Evolutionary conservation across 331 rosid genomes (phyloP), one percentile per base, ranked within the genome.

Genomic region (Saraca asoca): DNA sequence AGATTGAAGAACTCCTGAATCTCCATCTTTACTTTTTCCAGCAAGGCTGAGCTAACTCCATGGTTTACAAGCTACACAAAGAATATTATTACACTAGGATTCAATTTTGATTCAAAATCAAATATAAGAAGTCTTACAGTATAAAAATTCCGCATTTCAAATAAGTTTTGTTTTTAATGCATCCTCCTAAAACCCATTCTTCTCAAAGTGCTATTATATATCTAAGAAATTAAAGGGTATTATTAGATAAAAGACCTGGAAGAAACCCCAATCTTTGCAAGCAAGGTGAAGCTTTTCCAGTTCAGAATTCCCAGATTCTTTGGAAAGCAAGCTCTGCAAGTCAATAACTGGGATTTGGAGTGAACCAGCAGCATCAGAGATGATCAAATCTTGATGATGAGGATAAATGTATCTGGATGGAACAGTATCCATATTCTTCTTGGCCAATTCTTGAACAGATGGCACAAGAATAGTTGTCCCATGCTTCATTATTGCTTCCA

Each of bases 231-330:
- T 2, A 31, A 56, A 33, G 53, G 55, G 44, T 15, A 14, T 12
- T n/a, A 0, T 7, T 10, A 33, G 5, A 24, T 17, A 48, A 48
- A 9, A 38, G 20, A 74, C 78, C 63, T 78, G 82, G 50, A 78
- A 78, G 68, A 78, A 72, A 7, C 82, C 82, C 82, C 78, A 72
- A 0, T 78, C 68, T 62, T 68, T 72, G 64, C 75, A 67, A 24
- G 82, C 78, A 61, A 55, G 31, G 71, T 72, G 75, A 61, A 78
- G 71, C 53, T 72, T 78, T 37, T 5, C 18, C 64, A 78, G 46
- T 45, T 78, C 82, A 54, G 67, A 49, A 39, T 5, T 39, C 12
- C 29, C 70, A 37, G 12, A 18, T 66, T 78, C 62, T 44, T 1
- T 0, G 5, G 78, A 78, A 61, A 67, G 51, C 68, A 78, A 55